Evolutionary conservation across 352 stramenopile species (phyloP).

Genomic region (Globisporangium canariense): DNA sequence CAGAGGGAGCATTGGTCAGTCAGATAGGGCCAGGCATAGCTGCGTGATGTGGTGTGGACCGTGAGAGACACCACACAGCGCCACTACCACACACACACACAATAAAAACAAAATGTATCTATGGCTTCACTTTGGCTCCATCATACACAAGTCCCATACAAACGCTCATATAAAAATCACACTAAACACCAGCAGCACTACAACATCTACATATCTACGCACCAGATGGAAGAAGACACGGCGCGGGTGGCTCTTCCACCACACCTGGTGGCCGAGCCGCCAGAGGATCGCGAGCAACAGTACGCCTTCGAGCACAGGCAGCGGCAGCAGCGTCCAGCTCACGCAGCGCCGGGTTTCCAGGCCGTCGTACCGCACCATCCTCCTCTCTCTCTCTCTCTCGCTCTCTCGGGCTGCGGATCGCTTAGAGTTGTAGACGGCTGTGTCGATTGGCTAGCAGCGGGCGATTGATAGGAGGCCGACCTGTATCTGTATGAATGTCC

Average conservation of each 20-base stretch:
- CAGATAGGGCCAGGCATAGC: neutral
- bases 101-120: constrained; percentile 4
- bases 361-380: constrained; percentile 40
- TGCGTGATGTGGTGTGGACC: no score
- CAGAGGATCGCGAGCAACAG: constrained; percentile 44
- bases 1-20: neutral
- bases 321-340: constrained; percentile 44
- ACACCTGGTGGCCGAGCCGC: constrained; percentile 56
- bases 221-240: constrained; percentile 61
- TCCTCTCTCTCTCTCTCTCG: constrained; percentile 4
- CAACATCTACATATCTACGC: constrained; percentile 10
- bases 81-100: constrained; percentile 1
- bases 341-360: constrained; percentile 29
- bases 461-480: no score
- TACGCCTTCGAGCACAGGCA: constrained; percentile 41
- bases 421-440: neutral
- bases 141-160: neutral
- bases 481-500: no score
- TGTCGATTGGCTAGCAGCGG: no score
- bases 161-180: neutral
- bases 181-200: neutral
- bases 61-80: no score
- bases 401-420: neutral
- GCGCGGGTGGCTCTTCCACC: constrained; percentile 54
- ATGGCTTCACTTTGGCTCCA: constrained; percentile 14